phyloP scores from a whole-genome alignment of 1,284 basidiomycete genomes.

The Cutaneotrichosporon sp. region DNA sequence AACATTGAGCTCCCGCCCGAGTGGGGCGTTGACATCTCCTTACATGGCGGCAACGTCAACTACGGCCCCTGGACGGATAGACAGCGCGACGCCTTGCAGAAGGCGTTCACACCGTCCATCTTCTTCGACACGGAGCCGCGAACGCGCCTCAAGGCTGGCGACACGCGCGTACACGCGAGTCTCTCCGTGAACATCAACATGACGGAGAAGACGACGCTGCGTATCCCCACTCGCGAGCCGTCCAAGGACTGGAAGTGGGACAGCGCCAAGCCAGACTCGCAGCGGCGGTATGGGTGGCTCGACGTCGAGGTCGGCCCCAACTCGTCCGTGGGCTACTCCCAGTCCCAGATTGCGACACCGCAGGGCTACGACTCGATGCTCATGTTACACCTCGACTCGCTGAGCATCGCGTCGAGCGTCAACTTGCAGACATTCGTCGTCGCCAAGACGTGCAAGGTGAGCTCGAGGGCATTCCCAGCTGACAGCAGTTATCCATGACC shows the following conservation, averaged over 20 bases:
- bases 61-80: conserved; percentile 96
- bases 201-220: conserved; percentile 69
- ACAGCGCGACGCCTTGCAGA: conserved; percentile 75
- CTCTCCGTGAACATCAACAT: conserved; percentile 78
- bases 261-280: conserved; percentile 48
- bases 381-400: conserved; percentile 76
- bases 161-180: conserved; percentile 75
- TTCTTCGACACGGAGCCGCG: conserved; percentile 68
- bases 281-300: conserved; percentile 65
- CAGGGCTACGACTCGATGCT: conserved; percentile 75
- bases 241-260: conserved; percentile 51
- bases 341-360: conserved; percentile 73
- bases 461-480: conserved; percentile 24
- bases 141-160: conserved; percentile 66
- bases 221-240: conserved; percentile 81
- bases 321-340: conserved; percentile 76
- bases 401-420: conserved; percentile 77
- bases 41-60: conserved; percentile 69
- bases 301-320: conserved; percentile 73
- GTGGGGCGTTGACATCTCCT: conserved; percentile 83
- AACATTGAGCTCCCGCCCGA: conserved; percentile 87
- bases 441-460: conserved; percentile 66
- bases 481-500: conserved; percentile 43
- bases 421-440: conserved; percentile 77
- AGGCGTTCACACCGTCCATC: conserved; percentile 74